Evolutionary conservation across 352 stramenopile species (phyloP), one percentile per base, ranked within the genome.

Genomic region (Globisporangium perplexum): DNA sequence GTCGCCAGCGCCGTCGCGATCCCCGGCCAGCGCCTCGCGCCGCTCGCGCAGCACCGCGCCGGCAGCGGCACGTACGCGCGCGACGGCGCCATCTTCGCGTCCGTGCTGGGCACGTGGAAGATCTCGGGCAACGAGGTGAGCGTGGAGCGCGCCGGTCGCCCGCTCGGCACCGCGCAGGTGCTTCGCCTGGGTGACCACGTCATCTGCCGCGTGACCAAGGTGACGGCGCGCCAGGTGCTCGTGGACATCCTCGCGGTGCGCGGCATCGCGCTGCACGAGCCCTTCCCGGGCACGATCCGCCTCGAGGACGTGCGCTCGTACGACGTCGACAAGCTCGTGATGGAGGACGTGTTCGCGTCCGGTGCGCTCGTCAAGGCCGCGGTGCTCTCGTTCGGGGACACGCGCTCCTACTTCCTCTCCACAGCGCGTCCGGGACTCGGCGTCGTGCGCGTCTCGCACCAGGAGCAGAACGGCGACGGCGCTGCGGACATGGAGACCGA

Each of bases 351-450:
- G 28, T 90, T 93, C 57, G 70, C 65, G 23, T 77, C 78, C 2
- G 73, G 68, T 14, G 72, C 82, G 68, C 75, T 93, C 42, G 67
- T 93, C 28, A 89, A 90, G 55, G 83, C 83, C 12, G 63, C 65
- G 30, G 83, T 93, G 63, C 74, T 93, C 31, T 93, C 83, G n/a
- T 90, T 90, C 24, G 83, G 83, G 20, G 81, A 93, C 63, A 88
- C 77, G n/a, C 76, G 81, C 7, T 90, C 83, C 7, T 93, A 92
- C 67, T 93, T 90, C 52, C 59, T 93, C 0, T 92, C 81, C 7
- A 93, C 81, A 28, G 80, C 83, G 20, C 84, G 83, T 50, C 31
- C 75, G 26, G 83, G 79, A 33, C 58, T 93, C 18, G 83, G 83
- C 10, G 70, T 91, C 22, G 68, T 93, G 36, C 72, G 65, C 22